Base-by-base conservation (phyloP, 768 basidiomycete species). In the Serendipita sp. region DNA sequence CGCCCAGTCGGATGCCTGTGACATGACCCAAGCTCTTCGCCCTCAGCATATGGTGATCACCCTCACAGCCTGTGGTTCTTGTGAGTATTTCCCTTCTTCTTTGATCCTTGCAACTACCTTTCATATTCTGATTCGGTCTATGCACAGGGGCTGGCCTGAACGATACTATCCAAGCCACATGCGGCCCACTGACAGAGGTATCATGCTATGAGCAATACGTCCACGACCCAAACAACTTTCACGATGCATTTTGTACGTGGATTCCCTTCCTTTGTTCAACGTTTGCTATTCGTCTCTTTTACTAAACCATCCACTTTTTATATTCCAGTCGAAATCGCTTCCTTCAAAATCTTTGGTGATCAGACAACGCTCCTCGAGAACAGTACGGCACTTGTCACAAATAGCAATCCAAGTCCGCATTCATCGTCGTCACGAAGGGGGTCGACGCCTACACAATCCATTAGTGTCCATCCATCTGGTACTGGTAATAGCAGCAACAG, bases 161-260 rank as follows among this genome's bases (percentile, higher is more conserved):
- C 20, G 45, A 50, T 22, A 28, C 28, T 17, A 50, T 50, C 28
- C 20, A 20, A 28, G 45, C 20, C 5, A 50, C 45, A 11, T 50
- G 45, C n/a, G 45, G 45, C n/a, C 20, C 45, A 7, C 17, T 50
- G 20, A 50, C 53, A 26, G n/a, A 13, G n/a, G 28, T 13, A 50
- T 22, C 20, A 11, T 58, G 53, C 53, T 58, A 58, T n/a, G 17
- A 58, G 7, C 30, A 22, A 22, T 58, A 58, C 53, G 17, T 58
- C 22, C 22, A 58, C 11, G 22, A 24, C 20, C 53, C 53, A 11
- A 31, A 26, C 31, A 58, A 58, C n/a, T 58, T 20, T 24, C 24
- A 28, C 31, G 53, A 58, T 58, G 53, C 53, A 26, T 58, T 20
- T n/a, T 58, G 53, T 58, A 31, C 20, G 53, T 51, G 42, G 42